Base-by-base conservation (phyloP, 2,329 filamentous ascomycete species). In the Corniculantispora saksenae region DNA sequence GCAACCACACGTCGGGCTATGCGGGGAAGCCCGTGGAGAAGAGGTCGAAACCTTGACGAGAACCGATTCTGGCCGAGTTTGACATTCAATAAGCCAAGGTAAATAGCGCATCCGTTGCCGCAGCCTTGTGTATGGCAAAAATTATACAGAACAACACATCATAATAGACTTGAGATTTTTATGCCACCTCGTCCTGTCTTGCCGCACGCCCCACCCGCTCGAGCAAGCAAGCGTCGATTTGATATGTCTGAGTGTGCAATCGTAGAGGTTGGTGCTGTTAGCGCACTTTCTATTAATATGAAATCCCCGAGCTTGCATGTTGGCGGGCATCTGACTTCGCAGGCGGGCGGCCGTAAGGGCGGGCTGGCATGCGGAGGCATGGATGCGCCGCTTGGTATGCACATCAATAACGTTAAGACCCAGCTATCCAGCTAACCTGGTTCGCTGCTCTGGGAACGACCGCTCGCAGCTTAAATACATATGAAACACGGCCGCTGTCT, bases 31-130 rank as follows among this genome's bases (percentile, higher is more conserved):
- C 25, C 47, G 45, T 64, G 45, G 54, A 55, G 29, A 53, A 27
- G 15, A 29, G 35, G n/a, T n/a, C 21, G 9, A 43, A 57, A 10
- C 27, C 27, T 63, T 27, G 38, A 23, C 40, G 29, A 32, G 40
- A 63, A 56, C 60, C 60, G 60, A n/a, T 38, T 38, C 60, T 63
- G 43, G 43, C 29, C 51, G 51, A 50, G 23, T 50, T 51, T 23
- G 35, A n/a, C 25, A 17, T 13, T 32, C 13, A 25, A n/a, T 6
- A 63, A 19, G 40, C 51, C 51, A 29, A 56, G 19, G 61, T 15
- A 21, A 38, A 45, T 29, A 38, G 17, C 23, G 23, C 23, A 54
- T 54, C 3, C 2, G 17, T 23, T 45, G 61, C 61, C 17, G 40
- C 53, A 63, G 53, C 45, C 61, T 38, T 50, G 61, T 25, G 19